Percentiles rank a stretch among this genome's conserved stretches.
Conservation (phyloP, 306 rosid species). For the Morella rubra region DNA sequence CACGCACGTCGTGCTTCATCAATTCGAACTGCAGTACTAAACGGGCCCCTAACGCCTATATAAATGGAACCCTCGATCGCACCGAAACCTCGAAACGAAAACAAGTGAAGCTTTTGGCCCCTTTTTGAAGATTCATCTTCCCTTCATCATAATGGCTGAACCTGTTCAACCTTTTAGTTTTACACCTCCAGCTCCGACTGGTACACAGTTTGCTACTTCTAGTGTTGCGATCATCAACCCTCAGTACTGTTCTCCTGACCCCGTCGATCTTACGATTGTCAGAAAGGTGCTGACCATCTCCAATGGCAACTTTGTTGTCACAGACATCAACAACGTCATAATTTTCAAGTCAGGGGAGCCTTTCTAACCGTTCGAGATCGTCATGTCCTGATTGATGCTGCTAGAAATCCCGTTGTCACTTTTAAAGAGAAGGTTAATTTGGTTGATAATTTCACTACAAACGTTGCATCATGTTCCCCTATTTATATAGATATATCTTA, state of each 20-base stretch:
- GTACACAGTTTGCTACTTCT: not conserved
- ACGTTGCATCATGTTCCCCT: no score
- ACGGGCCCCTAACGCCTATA: no score
- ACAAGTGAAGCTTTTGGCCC: no score
- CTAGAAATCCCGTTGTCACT: conserved; percentile 43
- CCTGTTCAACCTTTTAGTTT: no score
- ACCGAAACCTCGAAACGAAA: no score
- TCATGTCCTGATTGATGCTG: conserved; percentile 46
- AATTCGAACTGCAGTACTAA: no score
- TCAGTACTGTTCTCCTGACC: conserved; percentile 42
- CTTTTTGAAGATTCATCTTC: no score
- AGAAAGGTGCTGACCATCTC: conserved; percentile 28
- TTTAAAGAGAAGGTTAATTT: conserved; percentile 43
- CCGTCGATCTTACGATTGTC: conserved; percentile 41
- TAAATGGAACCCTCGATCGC: no score
- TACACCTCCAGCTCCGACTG: not conserved
- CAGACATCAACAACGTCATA: conserved; percentile 42
- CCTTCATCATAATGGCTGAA: not conserved
- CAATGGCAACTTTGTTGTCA: conserved; percentile 41
- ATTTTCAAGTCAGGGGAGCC: conserved; percentile 49
- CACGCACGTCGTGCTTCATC: no score
- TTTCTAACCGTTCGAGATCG: conserved; percentile 40
- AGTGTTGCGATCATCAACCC: conserved; percentile 36
- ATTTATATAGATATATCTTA: no score
- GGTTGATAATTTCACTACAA: no score